A percentile compares a stretch with the other conserved stretches of the same genome.
phyloP scores from a whole-genome alignment of 2,329 filamentous ascomycete species.

The Aspergillus spinulosporus region DNA sequence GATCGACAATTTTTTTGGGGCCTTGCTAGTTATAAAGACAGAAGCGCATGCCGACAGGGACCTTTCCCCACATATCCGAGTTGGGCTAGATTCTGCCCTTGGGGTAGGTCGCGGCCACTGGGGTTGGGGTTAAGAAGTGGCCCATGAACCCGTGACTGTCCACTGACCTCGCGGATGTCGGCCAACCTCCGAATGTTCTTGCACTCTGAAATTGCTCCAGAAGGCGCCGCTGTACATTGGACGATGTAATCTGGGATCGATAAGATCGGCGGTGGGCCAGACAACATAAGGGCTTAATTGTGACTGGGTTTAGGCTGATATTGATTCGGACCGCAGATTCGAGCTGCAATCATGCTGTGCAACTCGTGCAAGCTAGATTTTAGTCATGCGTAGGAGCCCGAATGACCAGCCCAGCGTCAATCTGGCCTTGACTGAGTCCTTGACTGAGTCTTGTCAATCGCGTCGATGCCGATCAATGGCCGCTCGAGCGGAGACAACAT shows the following conservation, averaged over 20 bases:
- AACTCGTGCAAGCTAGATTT: background rate
- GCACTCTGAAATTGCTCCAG: background rate
- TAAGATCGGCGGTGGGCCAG: background rate
- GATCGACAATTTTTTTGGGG: conserved; percentile 2
- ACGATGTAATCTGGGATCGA: background rate
- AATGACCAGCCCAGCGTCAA: no score
- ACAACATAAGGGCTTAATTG: background rate
- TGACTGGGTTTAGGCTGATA: background rate
- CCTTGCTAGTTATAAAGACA: conserved; percentile 6
- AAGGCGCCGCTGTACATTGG: no score
- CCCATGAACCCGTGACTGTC: background rate
- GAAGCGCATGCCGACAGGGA: background rate
- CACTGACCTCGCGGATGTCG: conserved; percentile 7
- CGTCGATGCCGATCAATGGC: no score
- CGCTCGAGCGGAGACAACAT: no score
- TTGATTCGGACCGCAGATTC: background rate
- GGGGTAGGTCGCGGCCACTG: conserved; percentile 1
- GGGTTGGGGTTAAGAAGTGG: background rate
- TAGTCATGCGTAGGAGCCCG: no score
- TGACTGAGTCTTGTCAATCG: no score
- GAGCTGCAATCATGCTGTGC: background rate
- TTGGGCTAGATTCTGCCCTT: conserved; percentile 4
- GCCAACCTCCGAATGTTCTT: conserved; percentile 14
- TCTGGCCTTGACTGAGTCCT: no score
- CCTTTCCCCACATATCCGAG: conserved; percentile 12